phyloP scores from a whole-genome alignment of 805 yeast genomes.

The Kluyveromyces wickerhamii region DNA sequence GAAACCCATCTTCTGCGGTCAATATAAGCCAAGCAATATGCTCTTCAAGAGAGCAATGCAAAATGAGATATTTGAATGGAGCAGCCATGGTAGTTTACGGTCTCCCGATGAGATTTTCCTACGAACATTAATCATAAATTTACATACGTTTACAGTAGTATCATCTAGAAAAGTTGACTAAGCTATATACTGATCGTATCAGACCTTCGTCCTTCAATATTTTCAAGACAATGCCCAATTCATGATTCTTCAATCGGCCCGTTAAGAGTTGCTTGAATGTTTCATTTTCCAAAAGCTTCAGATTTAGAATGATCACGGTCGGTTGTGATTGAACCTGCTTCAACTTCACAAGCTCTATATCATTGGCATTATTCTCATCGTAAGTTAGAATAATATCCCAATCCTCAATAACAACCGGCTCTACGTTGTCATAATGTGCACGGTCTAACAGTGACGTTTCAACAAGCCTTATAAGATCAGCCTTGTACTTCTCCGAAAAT shows the following conservation, averaged over 20 bases:
- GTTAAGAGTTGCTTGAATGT: conserved; percentile 2
- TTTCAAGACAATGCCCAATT: conserved; percentile 9
- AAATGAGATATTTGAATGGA: conserved; percentile 71
- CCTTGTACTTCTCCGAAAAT: not conserved
- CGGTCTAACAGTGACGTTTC: not conserved
- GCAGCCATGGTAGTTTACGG: conserved; percentile 93
- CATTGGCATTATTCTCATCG: conserved; percentile 1
- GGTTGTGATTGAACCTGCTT: not conserved
- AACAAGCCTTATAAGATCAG: not conserved
- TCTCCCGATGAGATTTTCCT: conserved; percentile 41
- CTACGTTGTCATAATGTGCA: not conserved
- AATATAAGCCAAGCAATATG: conserved; percentile 51
- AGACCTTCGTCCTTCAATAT: conserved; percentile 8
- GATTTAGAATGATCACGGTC: conserved; percentile 7
- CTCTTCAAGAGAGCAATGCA: conserved; percentile 58
- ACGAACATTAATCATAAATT: conserved; percentile 11
- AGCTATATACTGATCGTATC: conserved; percentile 10
- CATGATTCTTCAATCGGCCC: conserved; percentile 5
- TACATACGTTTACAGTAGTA: not conserved
- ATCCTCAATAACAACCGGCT: conserved; percentile 1
- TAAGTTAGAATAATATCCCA: conserved; percentile 9
- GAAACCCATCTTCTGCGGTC: conserved; percentile 13
- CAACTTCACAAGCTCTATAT: conserved; percentile 5
- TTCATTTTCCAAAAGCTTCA: conserved; percentile 3
- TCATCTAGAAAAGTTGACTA: conserved; percentile 8